Evolutionary conservation across 2,329 filamentous ascomycete species (phyloP).

Genomic region (Ophiostoma ulmi): DNA sequence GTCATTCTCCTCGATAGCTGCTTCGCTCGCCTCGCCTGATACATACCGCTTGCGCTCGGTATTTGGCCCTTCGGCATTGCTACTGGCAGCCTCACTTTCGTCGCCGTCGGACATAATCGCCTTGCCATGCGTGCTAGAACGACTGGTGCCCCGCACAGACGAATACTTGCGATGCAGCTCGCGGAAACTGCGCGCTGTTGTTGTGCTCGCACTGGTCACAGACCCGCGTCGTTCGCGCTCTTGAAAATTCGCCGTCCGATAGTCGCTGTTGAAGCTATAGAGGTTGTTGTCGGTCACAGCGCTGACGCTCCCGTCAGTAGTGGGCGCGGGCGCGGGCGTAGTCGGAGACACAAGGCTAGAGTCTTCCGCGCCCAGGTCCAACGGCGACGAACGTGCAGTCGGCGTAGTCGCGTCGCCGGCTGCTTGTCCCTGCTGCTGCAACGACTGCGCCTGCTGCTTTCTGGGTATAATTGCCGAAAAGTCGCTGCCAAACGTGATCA

Average conservation of each 20-base stretch:
- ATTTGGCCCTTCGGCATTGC: slow-evolving; percentile 33
- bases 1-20: slow-evolving; percentile 32
- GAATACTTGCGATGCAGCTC: slow-evolving; percentile 58
- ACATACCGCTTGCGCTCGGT: slow-evolving; percentile 25
- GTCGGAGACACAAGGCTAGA: slow-evolving; percentile 8
- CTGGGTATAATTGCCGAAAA: slow-evolving; percentile 66
- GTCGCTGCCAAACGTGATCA: slow-evolving; percentile 93
- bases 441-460: slow-evolving; percentile 26
- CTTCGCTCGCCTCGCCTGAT: slow-evolving; percentile 23
- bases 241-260: slow-evolving; percentile 47
- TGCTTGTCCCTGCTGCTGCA: slow-evolving; percentile 8
- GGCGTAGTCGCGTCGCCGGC: background rate
- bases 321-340: background rate
- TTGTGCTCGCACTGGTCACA: slow-evolving; percentile 59
- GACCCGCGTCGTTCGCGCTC: slow-evolving; percentile 54
- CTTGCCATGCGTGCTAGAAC: slow-evolving; percentile 28
- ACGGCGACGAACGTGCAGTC: slow-evolving; percentile 34
- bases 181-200: slow-evolving; percentile 60
- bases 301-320: background rate
- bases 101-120: slow-evolving; percentile 46
- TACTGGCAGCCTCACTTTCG: slow-evolving; percentile 53
- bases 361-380: slow-evolving; percentile 28
- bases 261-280: slow-evolving; percentile 37
- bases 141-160: slow-evolving; percentile 44
- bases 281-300: slow-evolving; percentile 12